Evolutionary conservation across 306 rosid species (phyloP).

Genomic region (Corylus heterophylla): DNA sequence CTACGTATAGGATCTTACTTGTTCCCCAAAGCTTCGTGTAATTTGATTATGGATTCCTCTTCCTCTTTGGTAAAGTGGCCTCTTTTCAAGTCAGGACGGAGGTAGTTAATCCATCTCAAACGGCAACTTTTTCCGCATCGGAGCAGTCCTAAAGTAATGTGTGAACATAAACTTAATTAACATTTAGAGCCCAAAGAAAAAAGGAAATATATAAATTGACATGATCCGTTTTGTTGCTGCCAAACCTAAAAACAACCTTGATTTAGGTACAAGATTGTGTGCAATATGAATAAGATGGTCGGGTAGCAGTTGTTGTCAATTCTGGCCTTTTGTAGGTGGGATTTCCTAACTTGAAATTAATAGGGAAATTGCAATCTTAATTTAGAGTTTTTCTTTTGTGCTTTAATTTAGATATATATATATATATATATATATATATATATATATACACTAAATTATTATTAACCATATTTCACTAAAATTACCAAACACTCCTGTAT

Average conservation of each 20-base stretch:
- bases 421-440: too few species aligned
- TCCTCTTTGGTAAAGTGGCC: slow-evolving; percentile 76
- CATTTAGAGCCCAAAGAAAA: too few species aligned
- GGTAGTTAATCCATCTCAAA: slow-evolving; percentile 95
- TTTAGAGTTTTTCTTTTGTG: too few species aligned
- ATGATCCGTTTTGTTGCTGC: not conserved
- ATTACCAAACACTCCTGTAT: not conserved
- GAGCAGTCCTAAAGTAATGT: slow-evolving; percentile 48
- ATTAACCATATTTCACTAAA: not conserved
- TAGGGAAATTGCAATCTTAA: not conserved
- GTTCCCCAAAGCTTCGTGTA: slow-evolving; percentile 73
- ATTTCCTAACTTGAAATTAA: slow-evolving; percentile 14
- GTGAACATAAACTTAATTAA: too few species aligned
- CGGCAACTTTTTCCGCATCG: slow-evolving; percentile 98
- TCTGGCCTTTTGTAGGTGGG: slow-evolving; percentile 17
- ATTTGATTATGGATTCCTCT: slow-evolving; percentile 60
- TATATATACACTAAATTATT: too few species aligned
- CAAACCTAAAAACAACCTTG: not conserved
- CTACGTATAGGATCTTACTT: slow-evolving; percentile 41
- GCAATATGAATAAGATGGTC: not conserved
- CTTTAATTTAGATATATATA: too few species aligned
- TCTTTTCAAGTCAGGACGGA: slow-evolving; percentile 88
- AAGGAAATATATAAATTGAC: too few species aligned
- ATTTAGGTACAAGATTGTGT: slow-evolving; percentile 5
- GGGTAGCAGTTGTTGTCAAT: slow-evolving; percentile 2